Base-by-base conservation (phyloP, 768 basidiomycete genomes). In the Trametes meyenii region DNA sequence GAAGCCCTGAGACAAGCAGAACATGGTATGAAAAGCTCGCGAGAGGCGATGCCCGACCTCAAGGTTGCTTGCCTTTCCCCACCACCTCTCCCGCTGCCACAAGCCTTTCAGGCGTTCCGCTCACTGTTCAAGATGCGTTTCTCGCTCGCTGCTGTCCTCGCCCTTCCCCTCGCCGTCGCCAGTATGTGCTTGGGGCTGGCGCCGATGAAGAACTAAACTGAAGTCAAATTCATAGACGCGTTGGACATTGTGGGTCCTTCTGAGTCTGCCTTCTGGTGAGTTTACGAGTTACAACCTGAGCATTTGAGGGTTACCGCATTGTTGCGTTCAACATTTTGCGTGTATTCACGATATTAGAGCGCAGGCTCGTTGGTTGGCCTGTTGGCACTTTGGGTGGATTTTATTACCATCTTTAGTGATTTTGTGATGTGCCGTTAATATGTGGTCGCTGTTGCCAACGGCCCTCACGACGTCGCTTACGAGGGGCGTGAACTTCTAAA, bases 241-340 rank as follows among this genome's bases (percentile, higher is more conserved):
- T 69, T 77, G 49, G 56, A 49, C 51, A 76, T 78, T 57, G 58
- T 62, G 12, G 70, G 62, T 5, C 77, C 77, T 11, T 73, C 71
- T 4, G 38, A 64, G 2, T 49, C 60, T 38, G 55, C 45, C 16
- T 78, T 69, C 67, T 78, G 77, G 77, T 77, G 46, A 12, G 67
- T 63, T 3, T 14, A 40, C 3, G 29, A 12, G 21, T 23, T 36
- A 17, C 16, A 16, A 21, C 1, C 21, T 33, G 4, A 16, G 2
- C 19, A 2, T 44, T 21, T 2, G 13, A 21, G 48, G 5, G n/a
- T 13, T 17, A 23, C 19, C n/a, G 43, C 29, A 33, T 3, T 33
- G 8, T 8, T 33, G 29, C 8, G 29, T 33, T 33, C 29, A 8
- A 33, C 4, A 3, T 8, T 8, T 33, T 8, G 29, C 29, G 8